phyloP scores from a whole-genome alignment of 2,329 filamentous ascomycete genomes.

The Hymenotorrendiella dingleyae region DNA sequence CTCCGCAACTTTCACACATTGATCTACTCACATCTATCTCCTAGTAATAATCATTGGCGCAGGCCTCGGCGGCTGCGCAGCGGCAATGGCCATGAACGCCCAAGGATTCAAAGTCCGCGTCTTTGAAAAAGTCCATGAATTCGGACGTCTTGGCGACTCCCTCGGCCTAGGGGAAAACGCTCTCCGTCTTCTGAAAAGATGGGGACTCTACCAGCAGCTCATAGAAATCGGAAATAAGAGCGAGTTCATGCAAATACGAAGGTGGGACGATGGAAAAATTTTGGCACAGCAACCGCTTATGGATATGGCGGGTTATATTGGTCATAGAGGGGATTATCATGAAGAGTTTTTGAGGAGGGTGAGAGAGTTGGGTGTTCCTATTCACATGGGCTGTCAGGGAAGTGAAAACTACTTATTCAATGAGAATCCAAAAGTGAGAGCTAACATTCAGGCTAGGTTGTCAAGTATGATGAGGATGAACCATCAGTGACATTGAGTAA shows the following conservation, averaged over 20 bases:
- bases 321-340: slow-evolving; percentile 40
- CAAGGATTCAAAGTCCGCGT: slow-evolving; percentile 38
- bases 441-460: slow-evolving; percentile 25
- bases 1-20: not conserved
- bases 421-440: too few species aligned
- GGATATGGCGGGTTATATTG: slow-evolving; percentile 45
- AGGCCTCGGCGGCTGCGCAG: slow-evolving; percentile 43
- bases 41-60: slow-evolving; percentile 44
- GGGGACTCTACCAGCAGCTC: slow-evolving; percentile 38
- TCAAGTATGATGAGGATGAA: slow-evolving; percentile 33
- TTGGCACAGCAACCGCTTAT: slow-evolving; percentile 42
- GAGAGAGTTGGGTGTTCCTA: slow-evolving; percentile 34
- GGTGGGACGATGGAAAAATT: slow-evolving; percentile 42
- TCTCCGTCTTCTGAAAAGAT: slow-evolving; percentile 38
- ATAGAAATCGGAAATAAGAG: slow-evolving; percentile 42
- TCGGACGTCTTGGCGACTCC: slow-evolving; percentile 40
- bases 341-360: slow-evolving; percentile 37
- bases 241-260: slow-evolving; percentile 41
- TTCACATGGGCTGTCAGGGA: slow-evolving; percentile 34
- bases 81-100: slow-evolving; percentile 42
- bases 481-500: slow-evolving; percentile 33
- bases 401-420: slow-evolving; percentile 2
- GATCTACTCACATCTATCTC: not conserved
- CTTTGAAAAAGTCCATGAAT: slow-evolving; percentile 39
- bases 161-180: slow-evolving; percentile 43